Conservation (phyloP, 1,139 yeast genomes). For the Magnusiomyces magnusii region DNA sequence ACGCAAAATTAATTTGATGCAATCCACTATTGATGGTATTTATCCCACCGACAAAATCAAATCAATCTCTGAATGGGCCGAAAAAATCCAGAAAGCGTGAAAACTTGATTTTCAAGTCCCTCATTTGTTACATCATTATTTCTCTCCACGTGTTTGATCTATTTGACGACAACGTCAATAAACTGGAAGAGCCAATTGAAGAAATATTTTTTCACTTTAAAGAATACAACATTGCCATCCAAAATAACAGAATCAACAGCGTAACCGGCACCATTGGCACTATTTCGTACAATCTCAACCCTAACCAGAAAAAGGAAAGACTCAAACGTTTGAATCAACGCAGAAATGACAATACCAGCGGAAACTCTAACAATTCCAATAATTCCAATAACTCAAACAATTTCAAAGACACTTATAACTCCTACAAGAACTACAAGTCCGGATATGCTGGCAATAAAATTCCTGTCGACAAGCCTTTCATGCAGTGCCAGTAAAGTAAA, state of each 20-base stretch:
- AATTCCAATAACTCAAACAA: too few species aligned
- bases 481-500: not conserved
- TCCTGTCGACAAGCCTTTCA: too few species aligned
- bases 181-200: not conserved
- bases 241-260: not conserved
- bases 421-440: too few species aligned
- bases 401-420: too few species aligned
- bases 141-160: not conserved
- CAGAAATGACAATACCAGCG: too few species aligned
- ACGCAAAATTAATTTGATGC: not conserved
- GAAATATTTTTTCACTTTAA: not conserved
- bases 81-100: not conserved
- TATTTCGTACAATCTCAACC: too few species aligned
- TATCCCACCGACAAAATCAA: not conserved
- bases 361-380: too few species aligned
- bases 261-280: too few species aligned
- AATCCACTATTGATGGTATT: not conserved
- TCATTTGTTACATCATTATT: not conserved
- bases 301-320: too few species aligned
- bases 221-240: not conserved
- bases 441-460: too few species aligned
- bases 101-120: not conserved
- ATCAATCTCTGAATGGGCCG: not conserved
- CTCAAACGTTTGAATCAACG: too few species aligned
- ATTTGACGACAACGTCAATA: not conserved